phyloP scores from a whole-genome alignment of 495 filamentous ascomycete genomes.

The Echria macrotheca region DNA sequence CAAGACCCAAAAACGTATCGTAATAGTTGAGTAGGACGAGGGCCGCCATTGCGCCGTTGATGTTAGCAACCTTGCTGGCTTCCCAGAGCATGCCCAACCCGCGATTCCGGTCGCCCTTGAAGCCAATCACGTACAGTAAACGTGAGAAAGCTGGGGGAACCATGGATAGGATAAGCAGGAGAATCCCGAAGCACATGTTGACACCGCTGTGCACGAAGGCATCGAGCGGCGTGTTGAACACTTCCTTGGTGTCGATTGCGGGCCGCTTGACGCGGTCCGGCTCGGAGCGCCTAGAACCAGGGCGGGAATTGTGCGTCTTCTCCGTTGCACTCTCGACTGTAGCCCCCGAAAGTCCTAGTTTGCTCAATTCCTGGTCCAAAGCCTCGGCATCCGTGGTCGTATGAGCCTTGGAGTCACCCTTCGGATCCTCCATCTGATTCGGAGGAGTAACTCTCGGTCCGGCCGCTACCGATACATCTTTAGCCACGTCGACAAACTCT shows the following conservation, averaged over 20 bases:
- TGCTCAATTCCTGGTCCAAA: constrained; percentile 19
- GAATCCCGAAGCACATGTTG: constrained; percentile 82
- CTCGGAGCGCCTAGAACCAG: no score
- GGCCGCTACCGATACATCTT: constrained; percentile 25
- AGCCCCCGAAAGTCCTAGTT: constrained; percentile 9
- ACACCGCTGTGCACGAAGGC: constrained; percentile 82
- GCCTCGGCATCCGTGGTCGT: background rate
- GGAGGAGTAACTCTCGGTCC: no score
- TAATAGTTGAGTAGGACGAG: constrained; percentile 79
- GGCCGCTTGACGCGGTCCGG: no score
- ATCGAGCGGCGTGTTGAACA: constrained; percentile 68
- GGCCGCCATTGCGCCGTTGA: constrained; percentile 86
- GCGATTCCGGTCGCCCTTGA: constrained; percentile 80
- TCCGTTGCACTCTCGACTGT: no score
- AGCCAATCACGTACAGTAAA: constrained; percentile 83
- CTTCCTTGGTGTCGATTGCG: constrained; percentile 35
- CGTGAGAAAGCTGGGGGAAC: constrained; percentile 83
- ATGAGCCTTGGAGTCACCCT: background rate
- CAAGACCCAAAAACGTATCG: constrained; percentile 76
- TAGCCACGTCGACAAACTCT: constrained; percentile 28
- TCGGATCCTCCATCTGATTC: background rate
- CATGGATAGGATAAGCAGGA: constrained; percentile 81
- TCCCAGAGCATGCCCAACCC: constrained; percentile 89
- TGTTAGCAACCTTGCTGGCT: constrained; percentile 76
- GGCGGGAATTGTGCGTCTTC: no score